Evolutionary conservation across 1,284 basidiomycete genomes (phyloP).

Genomic region (Sanghuangporus baumii): DNA sequence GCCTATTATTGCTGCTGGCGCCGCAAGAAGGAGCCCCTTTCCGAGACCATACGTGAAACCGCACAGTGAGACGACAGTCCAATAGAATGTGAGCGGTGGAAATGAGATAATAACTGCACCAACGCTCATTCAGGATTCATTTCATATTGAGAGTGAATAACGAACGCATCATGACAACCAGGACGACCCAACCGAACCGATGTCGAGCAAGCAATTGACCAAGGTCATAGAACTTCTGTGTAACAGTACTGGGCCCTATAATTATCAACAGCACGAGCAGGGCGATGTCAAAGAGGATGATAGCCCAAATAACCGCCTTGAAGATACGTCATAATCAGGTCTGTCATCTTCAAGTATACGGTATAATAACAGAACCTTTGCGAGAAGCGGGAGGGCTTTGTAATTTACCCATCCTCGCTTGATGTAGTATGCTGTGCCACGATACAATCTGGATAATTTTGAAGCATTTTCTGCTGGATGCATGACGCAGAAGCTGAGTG

Average conservation of each 20-base stretch:
- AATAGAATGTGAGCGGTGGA: slow-evolving; percentile 76
- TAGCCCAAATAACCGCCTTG: slow-evolving; percentile 39
- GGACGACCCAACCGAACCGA: slow-evolving; percentile 56
- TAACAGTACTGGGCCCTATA: slow-evolving; percentile 58
- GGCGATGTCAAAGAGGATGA: slow-evolving; percentile 39
- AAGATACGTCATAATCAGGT: slow-evolving; percentile 7
- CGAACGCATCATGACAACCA: slow-evolving; percentile 49
- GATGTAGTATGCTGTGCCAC: neutral
- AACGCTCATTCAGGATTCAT: slow-evolving; percentile 8
- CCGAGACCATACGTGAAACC: slow-evolving; percentile 77
- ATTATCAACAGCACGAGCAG: slow-evolving; percentile 41
- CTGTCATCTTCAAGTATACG: neutral
- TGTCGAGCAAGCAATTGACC: slow-evolving; percentile 57
- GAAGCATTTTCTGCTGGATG: neutral
- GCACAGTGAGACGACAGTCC: slow-evolving; percentile 57
- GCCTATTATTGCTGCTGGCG: slow-evolving; percentile 58
- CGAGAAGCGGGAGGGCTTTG: slow-evolving; percentile 38
- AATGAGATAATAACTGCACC: slow-evolving; percentile 58
- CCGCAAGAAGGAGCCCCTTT: slow-evolving; percentile 62
- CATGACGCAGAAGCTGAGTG: neutral
- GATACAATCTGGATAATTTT: neutral
- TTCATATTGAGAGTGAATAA: slow-evolving; percentile 7
- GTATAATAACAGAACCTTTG: slow-evolving; percentile 36
- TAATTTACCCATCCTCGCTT: slow-evolving; percentile 31
- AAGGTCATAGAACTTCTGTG: slow-evolving; percentile 64